A percentile compares a stretch with the other conserved stretches of the same genome.
Conservation (phyloP, 345 rosid genomes). For the Populus davidiana region DNA sequence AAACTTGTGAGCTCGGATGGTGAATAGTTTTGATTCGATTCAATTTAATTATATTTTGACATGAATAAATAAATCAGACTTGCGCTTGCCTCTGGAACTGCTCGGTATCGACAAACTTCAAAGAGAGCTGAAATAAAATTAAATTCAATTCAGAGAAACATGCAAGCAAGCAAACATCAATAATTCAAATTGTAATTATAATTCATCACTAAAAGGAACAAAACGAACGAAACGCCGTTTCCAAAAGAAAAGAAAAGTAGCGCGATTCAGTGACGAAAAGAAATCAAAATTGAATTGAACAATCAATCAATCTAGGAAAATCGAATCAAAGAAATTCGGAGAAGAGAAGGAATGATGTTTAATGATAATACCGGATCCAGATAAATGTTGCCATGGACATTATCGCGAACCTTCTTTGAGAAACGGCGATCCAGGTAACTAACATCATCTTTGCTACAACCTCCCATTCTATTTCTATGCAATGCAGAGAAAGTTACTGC, state of each 20-base stretch:
- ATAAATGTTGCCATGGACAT: conserved; percentile 56
- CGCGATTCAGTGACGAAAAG: background rate
- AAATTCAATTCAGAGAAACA: background rate
- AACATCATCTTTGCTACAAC: background rate
- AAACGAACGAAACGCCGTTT: background rate
- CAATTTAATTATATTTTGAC: background rate
- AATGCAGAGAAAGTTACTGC: too few species aligned
- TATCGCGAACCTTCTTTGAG: conserved; percentile 49
- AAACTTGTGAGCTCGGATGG: conserved; percentile 1
- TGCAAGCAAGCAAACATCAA: background rate
- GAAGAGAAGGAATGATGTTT: background rate
- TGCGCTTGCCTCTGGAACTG: conserved; percentile 39
- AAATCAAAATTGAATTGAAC: too few species aligned
- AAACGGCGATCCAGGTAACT: conserved; percentile 28
- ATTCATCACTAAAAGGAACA: background rate
- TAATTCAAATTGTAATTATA: background rate
- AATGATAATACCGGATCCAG: conserved; percentile 40
- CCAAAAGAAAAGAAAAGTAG: background rate
- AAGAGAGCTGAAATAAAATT: conserved; percentile 18
- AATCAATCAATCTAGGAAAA: too few species aligned
- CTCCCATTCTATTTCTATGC: conserved; percentile 16
- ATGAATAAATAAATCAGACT: background rate
- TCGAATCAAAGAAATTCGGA: too few species aligned
- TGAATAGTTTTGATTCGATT: too few species aligned
- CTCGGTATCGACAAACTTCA: conserved; percentile 34